Base-by-base conservation (phyloP, 352 stramenopile species). In the Phytophthora rubi region DNA sequence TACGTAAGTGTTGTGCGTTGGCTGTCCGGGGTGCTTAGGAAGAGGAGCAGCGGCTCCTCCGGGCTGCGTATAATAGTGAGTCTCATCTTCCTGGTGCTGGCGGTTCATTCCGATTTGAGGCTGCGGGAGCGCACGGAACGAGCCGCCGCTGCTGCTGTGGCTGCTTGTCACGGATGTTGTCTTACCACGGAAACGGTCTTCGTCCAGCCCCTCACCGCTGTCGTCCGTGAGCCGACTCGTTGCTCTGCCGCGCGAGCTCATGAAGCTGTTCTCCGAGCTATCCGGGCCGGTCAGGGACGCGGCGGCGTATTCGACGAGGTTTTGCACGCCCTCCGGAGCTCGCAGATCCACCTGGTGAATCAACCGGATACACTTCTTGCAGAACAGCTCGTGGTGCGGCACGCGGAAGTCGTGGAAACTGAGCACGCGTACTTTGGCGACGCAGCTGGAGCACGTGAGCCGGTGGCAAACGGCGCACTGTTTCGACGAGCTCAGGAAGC, bases 341-440 rank as follows among this genome's bases (percentile, higher is more conserved):
- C 85, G 85, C 53, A 90, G 65, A 53, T 88, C 81, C 30, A 90
- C 78, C 55, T 91, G 78, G 32, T 83, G 73, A 59, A 91, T 81
- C 57, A 87, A 76, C 8, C 80, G 81, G 28, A 90, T 72, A 56
- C 85, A 93, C 59, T 86, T 86, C 57, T 89, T 91, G 74, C 85
- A 93, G 63, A 93, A 91, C 12, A 71, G 75, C 48, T 85, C 80
- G 35, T 81, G 57, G 37, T 83, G 75, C 56, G 81, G 71, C 39
- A 77, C 64, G 3, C 76, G 74, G 51, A 93, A 93, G 70, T 93
- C 81, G 37, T 81, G 62, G 55, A 78, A 79, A 59, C 79, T 91
- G 18, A 93, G 56, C 39, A 93, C 83, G 33, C 81, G 83, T 45
- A 86, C 72, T 61, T 91, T 90, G 10, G 82, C 62, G 18, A 90